Conservation (phyloP, 2,329 filamentous ascomycete genomes). For the Aspergillus luchuensis region DNA sequence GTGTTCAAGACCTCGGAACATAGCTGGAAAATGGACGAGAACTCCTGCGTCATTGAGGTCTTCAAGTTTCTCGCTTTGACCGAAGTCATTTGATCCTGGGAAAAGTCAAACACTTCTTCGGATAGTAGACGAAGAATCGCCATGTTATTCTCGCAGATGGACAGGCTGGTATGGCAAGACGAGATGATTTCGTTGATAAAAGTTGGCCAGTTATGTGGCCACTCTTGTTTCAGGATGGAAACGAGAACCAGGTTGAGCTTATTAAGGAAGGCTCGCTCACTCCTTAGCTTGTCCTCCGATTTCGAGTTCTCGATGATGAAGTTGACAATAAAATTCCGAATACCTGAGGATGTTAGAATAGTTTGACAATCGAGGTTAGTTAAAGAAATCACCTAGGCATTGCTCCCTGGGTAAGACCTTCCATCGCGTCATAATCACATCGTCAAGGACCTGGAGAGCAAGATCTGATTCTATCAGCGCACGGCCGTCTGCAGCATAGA, state of each 20-base stretch:
- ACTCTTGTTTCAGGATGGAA: conserved; percentile 97
- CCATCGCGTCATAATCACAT: conserved; percentile 98
- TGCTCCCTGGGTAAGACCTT: conserved; percentile 95
- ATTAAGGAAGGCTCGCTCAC: conserved; percentile 88
- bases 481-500: not conserved
- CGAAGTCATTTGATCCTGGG: conserved; percentile 98
- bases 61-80: conserved; percentile 95
- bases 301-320: conserved; percentile 94
- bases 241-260: conserved; percentile 98
- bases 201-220: conserved; percentile 99
- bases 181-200: conserved; percentile 99
- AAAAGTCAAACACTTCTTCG: conserved; percentile 98
- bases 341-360: conserved; percentile 60
- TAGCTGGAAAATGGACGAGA: conserved; percentile 96
- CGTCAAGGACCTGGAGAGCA: conserved; percentile 93
- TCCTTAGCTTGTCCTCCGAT: conserved; percentile 82
- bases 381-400: conserved; percentile 70
- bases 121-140: conserved; percentile 92
- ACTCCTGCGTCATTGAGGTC: conserved; percentile 98
- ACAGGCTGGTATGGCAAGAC: conserved; percentile 90
- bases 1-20: conserved; percentile 94
- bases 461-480: conserved; percentile 64
- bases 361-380: not conserved
- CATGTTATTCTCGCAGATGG: conserved; percentile 99
- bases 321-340: conserved; percentile 98